Evolutionary conservation across 2,329 filamentous ascomycete species (phyloP), one percentile per base, ranked within the genome.

Genomic region (Periglandula ipomoeae): DNA sequence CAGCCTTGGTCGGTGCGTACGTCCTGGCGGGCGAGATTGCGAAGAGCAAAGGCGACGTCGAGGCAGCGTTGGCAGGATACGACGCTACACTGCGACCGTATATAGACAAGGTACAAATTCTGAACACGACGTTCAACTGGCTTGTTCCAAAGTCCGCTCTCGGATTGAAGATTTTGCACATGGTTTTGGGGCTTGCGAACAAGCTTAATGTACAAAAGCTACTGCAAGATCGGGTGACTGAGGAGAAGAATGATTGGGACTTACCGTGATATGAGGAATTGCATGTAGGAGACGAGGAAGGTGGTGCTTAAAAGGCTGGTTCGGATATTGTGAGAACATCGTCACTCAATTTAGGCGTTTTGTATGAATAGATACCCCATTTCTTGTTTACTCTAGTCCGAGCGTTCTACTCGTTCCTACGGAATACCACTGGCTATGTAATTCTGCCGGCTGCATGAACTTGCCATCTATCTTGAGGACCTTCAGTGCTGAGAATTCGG

Each of bases 1-100:
- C 65, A 2, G 70, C 70, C 1, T 53, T 78, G n/a, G 55, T 69
- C 0, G 68, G 69, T 2, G 75, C 71, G 1, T 79, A 79, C 53
- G 60, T 75, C 1, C 64, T 79, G 2, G 74, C 74, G 1, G 73
- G 75, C 1, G 71, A 72, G 44, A 60, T 74, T 8, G 46, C 49
- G 10, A 50, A 47, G 38, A 53, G 55, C n/a, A 50, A 53, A 1
- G 50, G 53, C 19, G 56, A 62, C 27, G 37, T 67, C 3, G 24
- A 50, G 3, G 56, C 61, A 4, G 70, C 61, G 4, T 58, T 71
- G 11, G 54, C 56, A 8, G 53, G 52, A 4, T 76, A 75, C 49
- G 69, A 76, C 47, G 41, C 56, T 24, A 58, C 55, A 17, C 66
- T 74, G 52, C 55, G 60, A 5, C 72, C 70, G 0, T 65, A 67